Evolutionary conservation across 2,329 filamentous ascomycete species (phyloP), one percentile per base, ranked within the genome.

Genomic region (Fusarium duplospermum): DNA sequence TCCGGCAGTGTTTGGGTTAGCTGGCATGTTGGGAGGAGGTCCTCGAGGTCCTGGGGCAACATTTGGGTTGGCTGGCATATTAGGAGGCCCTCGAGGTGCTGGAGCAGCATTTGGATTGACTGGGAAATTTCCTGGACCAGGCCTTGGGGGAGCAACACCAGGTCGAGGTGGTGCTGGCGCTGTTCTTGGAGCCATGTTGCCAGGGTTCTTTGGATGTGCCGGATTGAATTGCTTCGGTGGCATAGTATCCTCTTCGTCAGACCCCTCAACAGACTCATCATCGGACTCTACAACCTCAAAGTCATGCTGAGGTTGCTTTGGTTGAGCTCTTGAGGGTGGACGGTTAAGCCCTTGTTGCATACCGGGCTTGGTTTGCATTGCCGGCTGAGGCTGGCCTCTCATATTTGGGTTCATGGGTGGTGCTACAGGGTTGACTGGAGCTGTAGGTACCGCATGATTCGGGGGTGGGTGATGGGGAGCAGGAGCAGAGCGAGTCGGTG

Each of bases 241-340:
- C n/a, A 18, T 27, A 33, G 40, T 35, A 62, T 54, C 11, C 11
- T 29, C 35, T 42, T 45, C 36, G 38, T 59, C 64, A 35, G 29
- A 45, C 27, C 33, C 33, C 9, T 47, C 38, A 24, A 20, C 31
- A 11, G 40, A 33, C 8, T 61, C 35, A 7, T 57, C 65, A 35
- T 54, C 47, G 7, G 47, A 52, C 47, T 52, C 47, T 52, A 10
- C 24, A 29, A 18, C 24, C 16, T n/a, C 24, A 27, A 29, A 31
- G 6, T 31, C 47, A 4, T 18, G 47, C 18, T 52, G 24, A 29
- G 47, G 66, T 14, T 22, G 66, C 29, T 33, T 36, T 33, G 62
- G 24, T 3, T 64, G 62, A 9, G 59, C 56, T 66, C 66, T 64
- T 8, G 35, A 45, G 10, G 20, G 36, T 11, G 54, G 71, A 24